Evolutionary conservation across 495 filamentous ascomycete genomes (phyloP), one percentile per base, ranked within the genome.

Genomic region (Pseudoneurospora amorphoporcata): DNA sequence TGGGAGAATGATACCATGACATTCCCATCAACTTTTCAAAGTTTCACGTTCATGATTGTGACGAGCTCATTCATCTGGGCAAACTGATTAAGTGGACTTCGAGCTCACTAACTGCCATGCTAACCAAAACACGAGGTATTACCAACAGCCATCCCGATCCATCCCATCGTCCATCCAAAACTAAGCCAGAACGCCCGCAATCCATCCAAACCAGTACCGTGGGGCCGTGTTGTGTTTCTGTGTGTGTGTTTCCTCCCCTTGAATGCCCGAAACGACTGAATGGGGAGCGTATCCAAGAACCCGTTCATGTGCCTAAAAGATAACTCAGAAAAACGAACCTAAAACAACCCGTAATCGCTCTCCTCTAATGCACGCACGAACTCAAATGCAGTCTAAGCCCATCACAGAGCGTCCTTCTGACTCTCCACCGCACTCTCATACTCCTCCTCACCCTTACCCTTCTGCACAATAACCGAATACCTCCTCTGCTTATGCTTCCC

Each of bases 401-500:
- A 16, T 65, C 29, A 65, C 53, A 35, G 7, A 17, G 14, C 1
- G 12, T 70, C 69, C n/a, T 70, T 45, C 32, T 42, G 41, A 68
- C 17, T 58, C 72, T 79, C 77, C 4, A 77, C 73, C 4, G 79
- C 80, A 43, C 77, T 81, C 77, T 79, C 77, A 69, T 81, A 80
- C 73, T 81, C 80, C 39, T 80, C 78, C 8, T 80, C 80, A 29
- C 79, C 79, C 74, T 81, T 79, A 39, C 77, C 77, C 76, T 77
- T 79, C 72, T 77, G 79, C 10, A 81, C 80, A 38, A 79, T 81
- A 39, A 78, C 77, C 2, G 76, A 73, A 40, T 80, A 81, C 68
- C 77, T 73, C 41, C 72, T 72, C 9, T 65, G 72, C 23, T 70
- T 68, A 7, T 76, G 58, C 71, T 78, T 73, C 69, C 76, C 73